These are phyloP conservation scores for Cochlearia excelsa DNA, from an alignment of 345 rosid genomes.

Conservation along the genomic window DNA sequence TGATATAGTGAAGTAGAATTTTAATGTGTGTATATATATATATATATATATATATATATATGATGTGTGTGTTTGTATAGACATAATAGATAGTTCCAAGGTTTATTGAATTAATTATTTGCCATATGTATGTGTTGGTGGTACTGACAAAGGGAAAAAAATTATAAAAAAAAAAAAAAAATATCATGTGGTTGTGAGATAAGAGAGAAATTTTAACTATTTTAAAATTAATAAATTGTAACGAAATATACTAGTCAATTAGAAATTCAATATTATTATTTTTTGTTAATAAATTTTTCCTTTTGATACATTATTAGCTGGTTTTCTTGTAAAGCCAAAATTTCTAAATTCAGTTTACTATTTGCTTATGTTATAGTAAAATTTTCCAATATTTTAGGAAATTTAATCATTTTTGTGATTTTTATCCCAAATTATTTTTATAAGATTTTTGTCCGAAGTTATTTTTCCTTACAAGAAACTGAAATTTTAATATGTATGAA, in stretches of 20 bases:
- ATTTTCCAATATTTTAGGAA: too few species aligned
- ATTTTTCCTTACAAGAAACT: not conserved
- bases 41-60: constrained; percentile 4
- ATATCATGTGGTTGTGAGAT: constrained; percentile 31
- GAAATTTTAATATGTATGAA: not conserved
- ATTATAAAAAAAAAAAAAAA: constrained; percentile 2
- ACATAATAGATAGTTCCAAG: constrained; percentile 36
- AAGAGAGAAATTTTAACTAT: not conserved
- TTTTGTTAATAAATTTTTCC: not conserved
- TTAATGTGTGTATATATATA: not conserved
- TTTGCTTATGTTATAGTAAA: too few species aligned
- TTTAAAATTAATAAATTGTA: too few species aligned
- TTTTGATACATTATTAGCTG: not conserved
- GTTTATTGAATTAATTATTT: constrained; percentile 23
- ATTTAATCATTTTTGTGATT: too few species aligned
- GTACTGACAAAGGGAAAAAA: not conserved
- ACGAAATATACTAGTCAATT: too few species aligned
- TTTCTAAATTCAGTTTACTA: not conserved
- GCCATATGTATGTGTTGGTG: constrained; percentile 32
- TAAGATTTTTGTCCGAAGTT: too few species aligned
- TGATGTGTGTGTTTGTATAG: constrained; percentile 22
- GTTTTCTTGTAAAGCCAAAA: not conserved
- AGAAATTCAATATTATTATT: not conserved
- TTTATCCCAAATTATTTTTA: too few species aligned
- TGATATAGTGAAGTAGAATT: constrained; percentile 22